phyloP scores from a whole-genome alignment of 305 asterid species.

The Andrographis paniculata region DNA sequence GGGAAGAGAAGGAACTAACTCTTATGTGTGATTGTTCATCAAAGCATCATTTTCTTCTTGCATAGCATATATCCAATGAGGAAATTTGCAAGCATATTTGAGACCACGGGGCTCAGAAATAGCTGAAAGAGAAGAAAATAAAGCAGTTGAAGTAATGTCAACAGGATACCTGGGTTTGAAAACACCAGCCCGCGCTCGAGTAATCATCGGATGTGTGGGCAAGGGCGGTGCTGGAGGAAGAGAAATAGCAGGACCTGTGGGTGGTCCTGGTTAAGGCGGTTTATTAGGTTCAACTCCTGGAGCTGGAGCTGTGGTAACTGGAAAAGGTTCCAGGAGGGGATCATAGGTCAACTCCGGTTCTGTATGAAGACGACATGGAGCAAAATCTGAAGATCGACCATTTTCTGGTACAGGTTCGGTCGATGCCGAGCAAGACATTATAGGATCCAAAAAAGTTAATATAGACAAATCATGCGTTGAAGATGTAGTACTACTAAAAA shows the following conservation, averaged over 20 bases:
- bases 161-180: not conserved
- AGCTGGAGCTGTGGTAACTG: too few species aligned
- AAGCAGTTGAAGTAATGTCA: not conserved
- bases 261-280: too few species aligned
- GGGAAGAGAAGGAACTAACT: constrained; percentile 1
- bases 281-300: too few species aligned
- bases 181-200: not conserved
- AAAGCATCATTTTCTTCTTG: constrained; percentile 4
- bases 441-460: too few species aligned
- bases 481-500: not conserved
- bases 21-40: not conserved
- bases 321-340: too few species aligned
- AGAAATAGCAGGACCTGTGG: too few species aligned
- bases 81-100: constrained; percentile 4
- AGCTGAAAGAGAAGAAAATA: not conserved
- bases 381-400: too few species aligned
- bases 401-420: too few species aligned
- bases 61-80: not conserved
- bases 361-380: not conserved
- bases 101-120: not conserved
- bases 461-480: not conserved
- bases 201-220: not conserved
- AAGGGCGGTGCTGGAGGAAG: too few species aligned
- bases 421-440: too few species aligned
- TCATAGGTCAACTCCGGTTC: too few species aligned